Percentiles rank a stretch among this genome's conserved stretches.
These are phyloP conservation scores for Chytriomyces sp. DNA, from an alignment of 192 early-diverging fungal species.

Conservation along the genomic window DNA sequence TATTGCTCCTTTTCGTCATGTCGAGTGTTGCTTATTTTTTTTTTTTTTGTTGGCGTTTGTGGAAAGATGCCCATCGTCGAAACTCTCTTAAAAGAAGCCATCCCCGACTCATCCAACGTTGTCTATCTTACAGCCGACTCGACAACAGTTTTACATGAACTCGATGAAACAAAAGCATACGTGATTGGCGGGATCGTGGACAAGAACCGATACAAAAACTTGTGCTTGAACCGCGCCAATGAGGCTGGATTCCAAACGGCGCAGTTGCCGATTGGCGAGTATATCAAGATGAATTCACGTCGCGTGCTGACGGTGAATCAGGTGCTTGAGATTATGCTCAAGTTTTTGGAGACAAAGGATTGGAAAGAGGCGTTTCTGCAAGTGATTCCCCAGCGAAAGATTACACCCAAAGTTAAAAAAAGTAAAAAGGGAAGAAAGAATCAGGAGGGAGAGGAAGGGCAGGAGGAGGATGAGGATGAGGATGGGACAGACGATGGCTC, in stretches of 20 bases:
- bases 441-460: not conserved
- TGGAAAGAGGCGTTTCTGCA: conserved; percentile 88
- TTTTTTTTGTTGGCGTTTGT: not conserved
- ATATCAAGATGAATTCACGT: conserved; percentile 77
- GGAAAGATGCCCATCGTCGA: not conserved
- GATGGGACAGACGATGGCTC: conserved; percentile 13
- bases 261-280: conserved; percentile 85
- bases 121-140: conserved; percentile 94
- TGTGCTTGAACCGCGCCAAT: conserved; percentile 82
- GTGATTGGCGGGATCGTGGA: conserved; percentile 96
- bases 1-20: not conserved
- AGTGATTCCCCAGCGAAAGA: conserved; percentile 91
- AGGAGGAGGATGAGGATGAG: conserved; percentile 23
- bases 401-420: conserved; percentile 9
- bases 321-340: conserved; percentile 90
- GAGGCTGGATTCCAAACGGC: conserved; percentile 74
- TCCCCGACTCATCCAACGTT: conserved; percentile 58
- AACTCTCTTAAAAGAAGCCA: not conserved
- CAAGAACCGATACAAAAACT: conserved; percentile 81
- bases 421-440: not conserved
- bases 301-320: conserved; percentile 90
- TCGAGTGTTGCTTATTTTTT: not conserved
- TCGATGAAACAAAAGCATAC: conserved; percentile 82
- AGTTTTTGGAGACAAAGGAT: conserved; percentile 75
- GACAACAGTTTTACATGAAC: conserved; percentile 63